Conservation (phyloP, 495 filamentous ascomycete species). For the Hypoxylon lienhwacheense region DNA sequence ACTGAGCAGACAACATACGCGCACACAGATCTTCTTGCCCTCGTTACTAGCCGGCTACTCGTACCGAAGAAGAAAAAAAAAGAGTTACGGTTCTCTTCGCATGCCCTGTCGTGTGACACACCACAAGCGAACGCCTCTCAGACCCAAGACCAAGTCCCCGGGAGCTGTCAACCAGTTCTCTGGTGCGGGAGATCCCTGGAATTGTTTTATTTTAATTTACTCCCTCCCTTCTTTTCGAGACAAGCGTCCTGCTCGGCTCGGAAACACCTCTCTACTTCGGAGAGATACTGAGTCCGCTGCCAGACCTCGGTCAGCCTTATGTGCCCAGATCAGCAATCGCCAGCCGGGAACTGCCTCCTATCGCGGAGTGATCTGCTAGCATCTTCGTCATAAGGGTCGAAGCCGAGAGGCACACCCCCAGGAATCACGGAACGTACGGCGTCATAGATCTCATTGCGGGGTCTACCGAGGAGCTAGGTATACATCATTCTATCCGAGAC, state of each 20-base stretch:
- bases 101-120: slow-evolving; percentile 35
- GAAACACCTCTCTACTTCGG: background rate
- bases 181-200: slow-evolving; percentile 33
- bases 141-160: slow-evolving; percentile 37
- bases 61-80: slow-evolving; percentile 29
- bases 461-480: background rate
- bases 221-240: slow-evolving; percentile 14
- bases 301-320: slow-evolving; percentile 4
- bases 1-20: slow-evolving; percentile 26
- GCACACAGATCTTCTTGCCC: slow-evolving; percentile 17
- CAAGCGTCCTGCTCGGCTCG: slow-evolving; percentile 3
- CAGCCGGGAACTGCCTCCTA: background rate
- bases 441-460: slow-evolving; percentile 5
- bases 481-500: too few species aligned
- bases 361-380: slow-evolving; percentile 1
- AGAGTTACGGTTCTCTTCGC: slow-evolving; percentile 28
- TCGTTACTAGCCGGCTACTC: slow-evolving; percentile 24
- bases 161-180: slow-evolving; percentile 36
- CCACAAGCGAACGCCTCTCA: slow-evolving; percentile 34
- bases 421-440: slow-evolving; percentile 1
- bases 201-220: slow-evolving; percentile 30
- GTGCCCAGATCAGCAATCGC: background rate
- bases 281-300: background rate
- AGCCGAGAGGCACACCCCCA: background rate
- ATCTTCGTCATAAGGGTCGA: slow-evolving; percentile 6